Base-by-base conservation (phyloP, 345 rosid species). In the Euphorbia tirucalli region DNA sequence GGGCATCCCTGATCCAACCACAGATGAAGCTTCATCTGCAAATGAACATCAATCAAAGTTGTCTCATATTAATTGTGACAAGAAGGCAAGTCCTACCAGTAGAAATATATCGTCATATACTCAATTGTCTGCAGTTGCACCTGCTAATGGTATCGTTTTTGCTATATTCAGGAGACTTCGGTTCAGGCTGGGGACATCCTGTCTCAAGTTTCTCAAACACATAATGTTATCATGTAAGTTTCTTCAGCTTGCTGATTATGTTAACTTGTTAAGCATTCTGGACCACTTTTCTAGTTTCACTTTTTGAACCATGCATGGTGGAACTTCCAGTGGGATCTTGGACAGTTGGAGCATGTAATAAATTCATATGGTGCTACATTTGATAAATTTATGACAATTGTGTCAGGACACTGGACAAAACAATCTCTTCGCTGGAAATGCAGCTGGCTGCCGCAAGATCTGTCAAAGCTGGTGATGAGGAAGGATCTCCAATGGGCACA, bases 121-220 rank as follows among this genome's bases (percentile, higher is more conserved):
- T 70, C 63, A 30, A 49, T 63, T 64, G 35, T 67, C n/a, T 43
- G 44, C 54, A 27, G 7, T 64, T 70, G 62, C 10, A 16, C 32
- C 46, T 71, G 68, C 69, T 75, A 59, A 66, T 39, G 55, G 50
- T 78, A 46, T 72, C 52, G 39, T 71, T 69, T 73, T 19, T 72
- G 28, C 18, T 72, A 35, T 79, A 9, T 66, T 57, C 75, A 85
- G 96, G 90, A 78, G 76, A 76, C 76, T 74, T 87, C 76, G 67
- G 71, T 75, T 31, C 82, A 75, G 84, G 81, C 84, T 43, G 85
- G 86, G 54, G 96, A 95, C 77, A 90, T 92, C 78, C 81, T 88
- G 75, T 95, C 96, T 74, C 93, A 82, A 80, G 96, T 95, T 76
- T 84, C 94, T n/a, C 96, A 90, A 83, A 89, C 98, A 74, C 97